phyloP scores from a whole-genome alignment of 352 stramenopile species.

The Blastocystis sp. region DNA sequence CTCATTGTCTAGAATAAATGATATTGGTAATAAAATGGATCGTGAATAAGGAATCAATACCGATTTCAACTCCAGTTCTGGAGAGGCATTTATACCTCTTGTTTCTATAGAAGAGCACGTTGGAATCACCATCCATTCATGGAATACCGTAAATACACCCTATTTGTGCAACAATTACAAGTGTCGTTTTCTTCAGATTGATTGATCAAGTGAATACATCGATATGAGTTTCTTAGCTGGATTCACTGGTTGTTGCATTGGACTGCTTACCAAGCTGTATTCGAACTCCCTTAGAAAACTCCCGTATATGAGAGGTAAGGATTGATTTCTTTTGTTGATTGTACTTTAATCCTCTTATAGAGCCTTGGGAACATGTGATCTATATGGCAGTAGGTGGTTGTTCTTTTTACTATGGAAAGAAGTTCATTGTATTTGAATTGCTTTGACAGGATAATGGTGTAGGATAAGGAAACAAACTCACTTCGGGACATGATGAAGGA shows the following conservation, averaged over 20 bases:
- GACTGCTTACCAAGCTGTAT: conserved; percentile 50
- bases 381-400: conserved; percentile 53
- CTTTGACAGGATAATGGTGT: background rate
- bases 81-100: background rate
- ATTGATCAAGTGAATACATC: background rate
- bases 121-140: conserved; percentile 4
- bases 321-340: background rate
- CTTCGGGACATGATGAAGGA: conserved; percentile 43
- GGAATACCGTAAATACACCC: background rate
- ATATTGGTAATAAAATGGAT: background rate
- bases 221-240: conserved; percentile 55
- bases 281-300: conserved; percentile 52
- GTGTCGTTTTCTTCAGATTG: conserved; percentile 20
- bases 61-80: background rate
- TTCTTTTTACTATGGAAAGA: conserved; percentile 54
- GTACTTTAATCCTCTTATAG: background rate
- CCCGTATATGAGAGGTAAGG: conserved; percentile 51
- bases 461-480: background rate
- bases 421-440: conserved; percentile 36
- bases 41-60: background rate
- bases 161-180: background rate
- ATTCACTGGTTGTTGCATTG: conserved; percentile 57
- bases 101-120: background rate
- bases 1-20: conserved; percentile 15
- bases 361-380: conserved; percentile 60